Evolutionary conservation across 306 rosid genomes (phyloP), one percentile per base, ranked within the genome.

Genomic region (Quercus bicolor): DNA sequence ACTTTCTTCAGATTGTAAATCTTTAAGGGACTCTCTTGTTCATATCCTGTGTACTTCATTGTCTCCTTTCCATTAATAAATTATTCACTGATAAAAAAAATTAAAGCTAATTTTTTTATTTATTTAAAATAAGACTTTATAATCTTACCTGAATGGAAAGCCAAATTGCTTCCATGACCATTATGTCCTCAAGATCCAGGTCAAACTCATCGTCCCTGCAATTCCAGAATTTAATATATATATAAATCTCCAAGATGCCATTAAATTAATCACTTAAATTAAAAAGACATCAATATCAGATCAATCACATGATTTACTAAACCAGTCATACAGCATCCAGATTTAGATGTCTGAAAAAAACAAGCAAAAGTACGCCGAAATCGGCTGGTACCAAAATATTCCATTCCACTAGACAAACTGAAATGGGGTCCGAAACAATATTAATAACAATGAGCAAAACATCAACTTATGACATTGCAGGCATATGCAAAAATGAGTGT

Each of bases 121-220:
- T 62, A 18, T 20, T 14, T 28, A 5, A n/a, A 66, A 16, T 21
- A 18, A 9, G 26, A n/a, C 14, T 62, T 51, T 11, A 75, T 31
- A 26, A 21, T 23, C 60, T 72, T 71, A 93, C 99, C 98, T 93
- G 98, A 83, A 96, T 91, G 21, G 99, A 96, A 78, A 90, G 98
- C 99, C 99, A 96, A 71, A 93, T 91, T 85, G 99, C 99, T 90
- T 96, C 99, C 90, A 93, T 96, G 88, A 96, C 91, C 99, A 96
- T 96, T 83, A 96, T 87, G 85, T 93, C 99, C 86, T 96, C 99
- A 54, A 96, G 96, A 87, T 96, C 99, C 24, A 90, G 80, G 56
- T 95, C 99, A 81, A 96, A 89, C 73, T 91, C 98, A 75, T 91
- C 96, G 70, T 93, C 98, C 88, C 99, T 96, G 87, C 79, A 76